Evolutionary conservation across 306 rosid species (phyloP).

Genomic region (Sicyos edulis): DNA sequence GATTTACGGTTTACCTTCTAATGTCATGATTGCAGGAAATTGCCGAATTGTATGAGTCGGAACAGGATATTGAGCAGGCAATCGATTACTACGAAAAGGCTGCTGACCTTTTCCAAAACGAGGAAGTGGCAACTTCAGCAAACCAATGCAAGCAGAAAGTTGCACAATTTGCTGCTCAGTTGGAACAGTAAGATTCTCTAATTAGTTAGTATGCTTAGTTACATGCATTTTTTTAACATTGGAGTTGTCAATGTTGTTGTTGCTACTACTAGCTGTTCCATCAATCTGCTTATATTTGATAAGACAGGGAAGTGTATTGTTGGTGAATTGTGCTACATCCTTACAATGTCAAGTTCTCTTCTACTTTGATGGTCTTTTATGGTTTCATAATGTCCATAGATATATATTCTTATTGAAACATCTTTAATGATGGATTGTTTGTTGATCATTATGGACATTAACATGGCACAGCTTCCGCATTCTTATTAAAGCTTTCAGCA

Average conservation of each 20-base stretch:
- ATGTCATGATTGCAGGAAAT: conserved; percentile 55
- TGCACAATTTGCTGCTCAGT: conserved; percentile 86
- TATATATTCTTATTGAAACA: neutral
- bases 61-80: conserved; percentile 74
- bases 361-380: neutral
- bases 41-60: conserved; percentile 83
- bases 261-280: neutral
- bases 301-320: neutral
- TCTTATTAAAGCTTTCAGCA: neutral
- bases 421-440: neutral
- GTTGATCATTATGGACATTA: neutral
- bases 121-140: conserved; percentile 81
- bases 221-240: neutral
- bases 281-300: neutral
- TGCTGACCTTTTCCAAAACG: conserved; percentile 83
- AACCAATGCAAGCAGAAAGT: conserved; percentile 95
- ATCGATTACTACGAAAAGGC: conserved; percentile 72
- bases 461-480: neutral
- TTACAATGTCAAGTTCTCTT: neutral
- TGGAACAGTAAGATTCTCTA: conserved; percentile 57
- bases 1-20: conserved; percentile 18
- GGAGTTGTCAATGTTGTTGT: neutral
- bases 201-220: neutral
- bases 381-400: neutral
- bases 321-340: neutral